Evolutionary conservation across 305 asterid genomes (phyloP).

Genomic region (Fraxinus platypoda): DNA sequence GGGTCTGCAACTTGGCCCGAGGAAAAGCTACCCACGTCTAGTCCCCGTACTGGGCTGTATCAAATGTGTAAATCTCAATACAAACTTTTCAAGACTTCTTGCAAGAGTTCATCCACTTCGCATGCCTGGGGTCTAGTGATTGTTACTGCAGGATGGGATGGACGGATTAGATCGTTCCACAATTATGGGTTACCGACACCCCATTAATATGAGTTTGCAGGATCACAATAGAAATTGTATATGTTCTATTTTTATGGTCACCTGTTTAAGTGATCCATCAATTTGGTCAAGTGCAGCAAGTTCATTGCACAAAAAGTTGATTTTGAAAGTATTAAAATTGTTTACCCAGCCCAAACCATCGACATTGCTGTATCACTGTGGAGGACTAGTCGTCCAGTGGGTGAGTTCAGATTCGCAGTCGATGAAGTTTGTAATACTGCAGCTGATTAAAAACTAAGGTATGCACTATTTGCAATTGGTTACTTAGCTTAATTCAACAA

Average conservation of each 20-base stretch:
- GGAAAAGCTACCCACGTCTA: conserved; percentile 70
- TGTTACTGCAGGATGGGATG: conserved; percentile 82
- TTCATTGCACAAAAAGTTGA: conserved; percentile 9
- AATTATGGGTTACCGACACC: conserved; percentile 83
- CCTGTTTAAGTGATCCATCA: conserved; percentile 14
- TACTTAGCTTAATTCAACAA: conserved; percentile 20
- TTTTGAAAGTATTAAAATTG: conserved; percentile 29
- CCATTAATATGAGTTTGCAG: conserved; percentile 31
- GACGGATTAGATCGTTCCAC: conserved; percentile 75
- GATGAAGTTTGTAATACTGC: conserved; percentile 23
- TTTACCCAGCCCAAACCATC: conserved; percentile 20
- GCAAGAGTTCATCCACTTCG: conserved; percentile 55
- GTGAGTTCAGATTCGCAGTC: conserved; percentile 18
- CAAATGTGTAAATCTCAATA: conserved; percentile 57
- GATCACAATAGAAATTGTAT: conserved; percentile 18
- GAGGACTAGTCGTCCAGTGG: conserved; percentile 1
- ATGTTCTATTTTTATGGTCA: conserved; percentile 22
- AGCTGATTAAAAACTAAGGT: conserved; percentile 27
- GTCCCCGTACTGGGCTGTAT: conserved; percentile 31
- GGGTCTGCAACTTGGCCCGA: conserved; percentile 99
- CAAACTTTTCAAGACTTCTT: conserved; percentile 62
- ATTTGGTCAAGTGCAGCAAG: neutral
- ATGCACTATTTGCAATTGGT: conserved; percentile 19
- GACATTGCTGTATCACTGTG: neutral
- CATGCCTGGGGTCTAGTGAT: conserved; percentile 86